Base-by-base conservation (phyloP, 805 yeast genomes). In the Candida anglica region DNA sequence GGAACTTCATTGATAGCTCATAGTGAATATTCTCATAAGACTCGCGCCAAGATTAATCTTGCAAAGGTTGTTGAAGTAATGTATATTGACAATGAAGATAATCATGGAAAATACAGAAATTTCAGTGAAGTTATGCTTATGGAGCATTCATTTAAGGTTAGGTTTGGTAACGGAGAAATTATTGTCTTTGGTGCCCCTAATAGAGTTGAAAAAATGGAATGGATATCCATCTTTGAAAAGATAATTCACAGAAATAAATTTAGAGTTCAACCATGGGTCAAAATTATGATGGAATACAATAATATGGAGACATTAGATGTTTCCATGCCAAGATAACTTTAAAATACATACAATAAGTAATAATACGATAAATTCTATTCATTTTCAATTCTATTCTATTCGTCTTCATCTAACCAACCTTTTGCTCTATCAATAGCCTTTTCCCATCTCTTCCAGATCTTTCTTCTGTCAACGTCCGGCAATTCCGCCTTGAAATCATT, bases 131-230 rank as follows among this genome's bases (percentile, higher is more conserved):
- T 82, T 22, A 63, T 81, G 24, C 57, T 80, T 32, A 64, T 81
- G 51, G 81, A 79, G 40, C 82, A 85, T 41, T 79, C 88, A 9
- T 86, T 89, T 69, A 81, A 81, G 49, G 58, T 89, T 31, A 63
- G 67, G 41, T 89, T 89, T 56, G 71, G 76, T 27, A 84, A 89
- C 52, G 89, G 86, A 4, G 97, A 89, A 56, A 65, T 75, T 3
- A 83, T 89, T 33, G 85, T 79, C 43, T 86, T 91, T 56, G 86
- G 85, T n/a, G 91, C 96, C 13, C 93, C 86, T 34, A 75, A 79
- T 28, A 69, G 63, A 29, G 65, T 56, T 13, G 82, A 77, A 30
- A 82, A 79, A 58, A 52, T 58, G 20, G 61, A 64, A 34, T 91
- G 97, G 98, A 72, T 82, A 33, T 46, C 56, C 3, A 56, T 69